Conservation (phyloP, 257 asterid species). For the Solanum paucissectum region DNA sequence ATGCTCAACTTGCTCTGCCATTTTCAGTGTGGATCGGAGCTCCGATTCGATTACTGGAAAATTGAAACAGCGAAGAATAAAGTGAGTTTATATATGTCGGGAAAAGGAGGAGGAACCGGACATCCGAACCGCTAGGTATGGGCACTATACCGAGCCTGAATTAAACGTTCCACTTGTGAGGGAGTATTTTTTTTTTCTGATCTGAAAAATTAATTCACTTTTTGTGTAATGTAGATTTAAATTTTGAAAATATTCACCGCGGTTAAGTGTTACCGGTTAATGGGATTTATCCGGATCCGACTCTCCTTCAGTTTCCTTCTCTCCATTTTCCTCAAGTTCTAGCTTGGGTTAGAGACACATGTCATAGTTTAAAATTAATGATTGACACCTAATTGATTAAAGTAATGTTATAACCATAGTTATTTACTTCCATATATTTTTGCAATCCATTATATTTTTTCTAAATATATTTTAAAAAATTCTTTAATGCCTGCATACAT, state of each 20-base stretch:
- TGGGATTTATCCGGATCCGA: too few species aligned
- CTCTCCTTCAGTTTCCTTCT: too few species aligned
- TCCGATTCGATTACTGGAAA: background rate
- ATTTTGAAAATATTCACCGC: background rate
- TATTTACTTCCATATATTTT: too few species aligned
- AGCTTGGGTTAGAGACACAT: too few species aligned
- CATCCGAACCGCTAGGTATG: background rate
- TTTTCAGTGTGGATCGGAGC: constrained; percentile 8
- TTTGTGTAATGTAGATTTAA: background rate
- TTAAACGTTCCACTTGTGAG: background rate
- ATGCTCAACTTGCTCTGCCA: constrained; percentile 73
- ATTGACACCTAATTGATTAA: too few species aligned
- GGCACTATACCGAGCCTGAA: background rate
- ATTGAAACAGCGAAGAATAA: background rate
- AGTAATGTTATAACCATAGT: too few species aligned
- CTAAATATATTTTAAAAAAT: too few species aligned
- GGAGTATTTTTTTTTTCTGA: background rate
- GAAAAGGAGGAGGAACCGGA: background rate
- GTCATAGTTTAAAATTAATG: too few species aligned
- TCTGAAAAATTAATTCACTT: background rate
- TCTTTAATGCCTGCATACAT: too few species aligned
- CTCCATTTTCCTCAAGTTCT: too few species aligned
- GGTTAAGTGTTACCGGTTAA: background rate
- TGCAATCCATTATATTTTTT: too few species aligned
- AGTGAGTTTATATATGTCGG: background rate